A percentile compares a stretch with the other conserved stretches of the same genome.
phyloP scores from a whole-genome alignment of 441 rosid genomes.

The Croton setiger region DNA sequence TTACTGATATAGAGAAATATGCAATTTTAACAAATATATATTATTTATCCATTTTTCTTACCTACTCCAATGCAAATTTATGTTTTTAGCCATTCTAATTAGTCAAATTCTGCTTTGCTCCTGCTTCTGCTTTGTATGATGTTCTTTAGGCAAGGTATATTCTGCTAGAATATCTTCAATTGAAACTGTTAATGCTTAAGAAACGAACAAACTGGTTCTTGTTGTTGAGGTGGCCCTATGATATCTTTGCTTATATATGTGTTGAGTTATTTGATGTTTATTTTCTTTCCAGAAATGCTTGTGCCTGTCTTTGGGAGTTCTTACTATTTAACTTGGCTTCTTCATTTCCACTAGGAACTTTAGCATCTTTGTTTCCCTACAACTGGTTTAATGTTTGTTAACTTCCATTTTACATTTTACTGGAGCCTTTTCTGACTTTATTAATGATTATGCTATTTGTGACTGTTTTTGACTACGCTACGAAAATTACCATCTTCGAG shows the following conservation, averaged over 20 bases:
- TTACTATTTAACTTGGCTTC: not conserved
- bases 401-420: not conserved
- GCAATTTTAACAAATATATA: too few species aligned
- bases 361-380: not conserved
- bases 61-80: too few species aligned
- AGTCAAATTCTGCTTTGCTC: not conserved
- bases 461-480: not conserved
- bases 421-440: not conserved
- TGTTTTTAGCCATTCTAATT: not conserved
- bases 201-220: not conserved
- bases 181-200: not conserved
- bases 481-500: not conserved
- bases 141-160: conserved; percentile 6
- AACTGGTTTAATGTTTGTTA: not conserved
- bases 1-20: too few species aligned
- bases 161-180: conserved; percentile 3
- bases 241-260: not conserved
- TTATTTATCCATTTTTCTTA: too few species aligned
- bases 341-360: not conserved
- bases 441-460: not conserved
- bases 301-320: not conserved
- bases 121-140: conserved; percentile 7
- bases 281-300: not conserved
- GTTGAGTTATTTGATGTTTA: conserved; percentile 3
- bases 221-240: not conserved